phyloP scores from a whole-genome alignment of 768 basidiomycete genomes.

The Dacryopinax primogenitus region DNA sequence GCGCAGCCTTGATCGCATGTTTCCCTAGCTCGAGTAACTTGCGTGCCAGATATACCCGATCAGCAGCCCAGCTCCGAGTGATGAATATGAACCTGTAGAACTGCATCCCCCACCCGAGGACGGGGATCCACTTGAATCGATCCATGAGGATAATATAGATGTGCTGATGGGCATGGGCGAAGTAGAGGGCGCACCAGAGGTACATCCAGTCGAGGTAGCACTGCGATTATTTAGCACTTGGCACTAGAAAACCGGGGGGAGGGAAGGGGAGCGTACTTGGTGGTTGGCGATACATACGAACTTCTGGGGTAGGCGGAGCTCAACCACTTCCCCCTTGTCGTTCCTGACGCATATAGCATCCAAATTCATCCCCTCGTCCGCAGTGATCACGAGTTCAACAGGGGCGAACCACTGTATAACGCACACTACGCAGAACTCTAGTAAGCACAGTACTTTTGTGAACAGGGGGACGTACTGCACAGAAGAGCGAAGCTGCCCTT shows the following conservation, averaged over 20 bases:
- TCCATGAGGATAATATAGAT: constrained; percentile 89
- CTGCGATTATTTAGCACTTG: constrained; percentile 12
- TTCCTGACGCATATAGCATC: constrained; percentile 45
- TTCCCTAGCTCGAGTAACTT: constrained; percentile 57
- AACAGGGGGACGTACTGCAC: constrained; percentile 9
- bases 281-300: constrained; percentile 85
- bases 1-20: constrained; percentile 12
- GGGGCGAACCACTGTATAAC: constrained; percentile 77
- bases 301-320: constrained; percentile 61
- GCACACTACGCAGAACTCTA: constrained; percentile 45
- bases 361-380: constrained; percentile 54
- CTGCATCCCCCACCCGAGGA: constrained; percentile 91
- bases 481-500: constrained; percentile 12
- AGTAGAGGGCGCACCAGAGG: constrained; percentile 70
- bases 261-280: constrained; percentile 42
- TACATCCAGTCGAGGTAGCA: constrained; percentile 46
- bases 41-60: constrained; percentile 51
- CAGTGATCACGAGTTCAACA: constrained; percentile 55
- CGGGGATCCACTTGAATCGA: constrained; percentile 70
- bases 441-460: too few species aligned
- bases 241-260: not conserved
- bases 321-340: constrained; percentile 39
- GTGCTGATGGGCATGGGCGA: constrained; percentile 51
- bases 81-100: constrained; percentile 91
- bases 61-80: constrained; percentile 79